Base-by-base conservation (phyloP, 257 asterid genomes). In the Orobanche coerulescens region DNA sequence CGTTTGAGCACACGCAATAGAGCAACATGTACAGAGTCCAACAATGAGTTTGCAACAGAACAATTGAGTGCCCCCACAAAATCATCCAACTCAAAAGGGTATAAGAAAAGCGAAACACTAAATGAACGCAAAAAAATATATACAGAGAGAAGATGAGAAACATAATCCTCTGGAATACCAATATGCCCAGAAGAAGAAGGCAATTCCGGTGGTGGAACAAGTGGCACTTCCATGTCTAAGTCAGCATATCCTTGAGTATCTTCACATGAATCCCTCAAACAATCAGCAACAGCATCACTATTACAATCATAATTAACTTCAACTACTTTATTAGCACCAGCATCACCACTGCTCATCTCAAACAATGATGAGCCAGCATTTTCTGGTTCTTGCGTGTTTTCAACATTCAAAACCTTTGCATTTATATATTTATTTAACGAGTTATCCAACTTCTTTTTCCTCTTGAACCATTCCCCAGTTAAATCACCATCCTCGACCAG, bases 11-110 rank as follows among this genome's bases (percentile, higher is more conserved):
- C 77, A 64, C 77, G 80, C 88, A 90, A 61, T 25, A 90, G 79
- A 68, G 93, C 84, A 63, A 90, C 87, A 18, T 90, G 94, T 59
- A 87, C 72, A 33, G 90, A 90, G 73, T 87, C 97, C 81, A 90
- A 63, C 81, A 90, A 81, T 42, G 88, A 79, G 71, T 82, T 90
- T 18, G 86, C 82, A 69, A 62, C 73, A 67, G 79, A 57, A 74
- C 88, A 90, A 71, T 81, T 90, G 50, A 90, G 78, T 30, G 97
- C 88, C 42, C 97, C 97, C 78, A 90, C 97, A 82, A 90, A 86
- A 44, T 84, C 95, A 77, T 90, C 93, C 65, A 90, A 71, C 47
- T 71, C 85, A 63, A 90, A 90, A 52, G 97, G 94, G 75, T 85
- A 76, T 66, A 90, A 72, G 69, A 82, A 90, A 64, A 90, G 76